Base-by-base conservation (phyloP, 768 basidiomycete genomes). In the Suillus discolor region DNA sequence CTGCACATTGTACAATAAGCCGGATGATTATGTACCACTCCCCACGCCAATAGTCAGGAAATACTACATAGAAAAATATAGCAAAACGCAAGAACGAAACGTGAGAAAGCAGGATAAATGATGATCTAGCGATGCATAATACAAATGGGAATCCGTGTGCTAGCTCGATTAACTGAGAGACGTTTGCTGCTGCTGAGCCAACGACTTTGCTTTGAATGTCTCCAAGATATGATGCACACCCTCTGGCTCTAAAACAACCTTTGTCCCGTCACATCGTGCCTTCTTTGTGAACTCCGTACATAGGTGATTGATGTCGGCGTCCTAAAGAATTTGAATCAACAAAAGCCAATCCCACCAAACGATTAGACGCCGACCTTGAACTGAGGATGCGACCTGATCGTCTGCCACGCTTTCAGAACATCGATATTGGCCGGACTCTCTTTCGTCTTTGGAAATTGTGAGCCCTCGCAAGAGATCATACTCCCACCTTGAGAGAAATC, bases 211-310 rank as follows among this genome's bases (percentile, higher is more conserved):
- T 63, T 78, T 73, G 49, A 84, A 77, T 57, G 71, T 77, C 68
- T 83, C 81, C 66, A 85, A 77, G 59, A 84, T 75, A 47, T 80
- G 77, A 61, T 75, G 77, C 65, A 84, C 79, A 44, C 81, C 77
- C 65, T 79, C 75, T 7, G 82, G 81, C 66, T 85, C 91, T 57
- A 94, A 77, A 23, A 94, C 93, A 45, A 93, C 90, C 79, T 91
- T 92, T 34, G 87, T 87, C 44, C 93, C 93, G 66, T 94, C 93
- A 71, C 93, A 95, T 54, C 87, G 83, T 57, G 93, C 93, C 79
- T 95, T 94, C 72, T 77, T 84, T 55, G 91, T 85, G 72, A 95
- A 93, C 76, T 94, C 90, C 8, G 86, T 71, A 73, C 93, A 95
- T 28, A 95, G 80, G 57, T 90, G 84, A 70, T 90, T 92, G 65